Evolutionary conservation across 2,329 filamentous ascomycete genomes (phyloP).

Genomic region (Thermochaetoides dissita): DNA sequence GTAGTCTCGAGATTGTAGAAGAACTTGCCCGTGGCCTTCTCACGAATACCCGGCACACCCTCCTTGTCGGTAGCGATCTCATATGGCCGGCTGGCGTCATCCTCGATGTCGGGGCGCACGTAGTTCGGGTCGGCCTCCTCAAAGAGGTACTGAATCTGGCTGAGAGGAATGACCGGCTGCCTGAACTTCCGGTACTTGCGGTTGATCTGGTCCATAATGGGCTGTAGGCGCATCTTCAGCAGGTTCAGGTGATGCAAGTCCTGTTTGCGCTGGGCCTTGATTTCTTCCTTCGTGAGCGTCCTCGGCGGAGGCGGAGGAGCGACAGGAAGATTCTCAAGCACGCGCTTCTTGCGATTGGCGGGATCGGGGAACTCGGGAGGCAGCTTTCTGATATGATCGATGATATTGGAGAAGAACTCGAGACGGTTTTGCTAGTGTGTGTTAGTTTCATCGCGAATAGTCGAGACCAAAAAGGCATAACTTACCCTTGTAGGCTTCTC

Average conservation of each 20-base stretch:
- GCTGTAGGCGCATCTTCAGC: constrained; percentile 78
- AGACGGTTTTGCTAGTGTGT: constrained; percentile 40
- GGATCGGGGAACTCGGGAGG: constrained; percentile 81
- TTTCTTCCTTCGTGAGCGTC: constrained; percentile 60
- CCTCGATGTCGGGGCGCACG: constrained; percentile 42
- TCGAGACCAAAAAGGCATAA: neutral
- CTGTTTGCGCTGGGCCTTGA: constrained; percentile 64
- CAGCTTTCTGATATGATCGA: constrained; percentile 62
- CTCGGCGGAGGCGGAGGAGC: constrained; percentile 59
- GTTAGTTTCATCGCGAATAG: constrained; percentile 16
- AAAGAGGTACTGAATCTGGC: constrained; percentile 65
- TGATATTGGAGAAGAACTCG: constrained; percentile 65
- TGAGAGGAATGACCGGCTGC: constrained; percentile 60
- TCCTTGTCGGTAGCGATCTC: constrained; percentile 68
- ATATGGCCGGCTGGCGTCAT: constrained; percentile 52
- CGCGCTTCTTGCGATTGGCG: constrained; percentile 70
- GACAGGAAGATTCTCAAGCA: constrained; percentile 61
- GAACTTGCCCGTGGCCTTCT: constrained; percentile 66
- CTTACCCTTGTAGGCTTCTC: constrained; percentile 49
- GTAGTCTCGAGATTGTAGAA: constrained; percentile 91
- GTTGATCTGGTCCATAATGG: constrained; percentile 95
- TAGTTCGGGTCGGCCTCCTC: constrained; percentile 66
- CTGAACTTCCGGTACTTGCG: constrained; percentile 79
- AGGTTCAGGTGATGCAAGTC: constrained; percentile 76
- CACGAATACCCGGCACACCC: constrained; percentile 60